Evolutionary conservation across 1,139 yeast genomes (phyloP).

Genomic region (Candida neerlandica): DNA sequence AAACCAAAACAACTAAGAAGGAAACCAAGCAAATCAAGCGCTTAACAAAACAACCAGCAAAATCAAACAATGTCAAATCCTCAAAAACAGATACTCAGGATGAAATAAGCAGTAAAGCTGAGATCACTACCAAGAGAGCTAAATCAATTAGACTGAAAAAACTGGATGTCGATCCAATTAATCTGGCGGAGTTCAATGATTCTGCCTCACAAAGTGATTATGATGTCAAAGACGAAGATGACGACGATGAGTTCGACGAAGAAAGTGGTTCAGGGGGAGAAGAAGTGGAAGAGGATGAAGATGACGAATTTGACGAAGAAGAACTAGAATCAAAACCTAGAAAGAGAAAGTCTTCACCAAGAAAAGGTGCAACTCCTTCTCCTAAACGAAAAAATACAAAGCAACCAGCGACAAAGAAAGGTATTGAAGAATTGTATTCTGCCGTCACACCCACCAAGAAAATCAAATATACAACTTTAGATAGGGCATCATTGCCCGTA

Average conservation of each 20-base stretch:
- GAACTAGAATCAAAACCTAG: constrained; percentile 1
- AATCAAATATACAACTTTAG: constrained; percentile 14
- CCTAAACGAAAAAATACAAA: constrained; percentile 8
- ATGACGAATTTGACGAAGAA: background rate
- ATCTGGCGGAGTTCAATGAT: background rate
- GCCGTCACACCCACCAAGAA: constrained; percentile 16
- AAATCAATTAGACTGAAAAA: too few species aligned
- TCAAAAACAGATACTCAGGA: too few species aligned
- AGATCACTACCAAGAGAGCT: too few species aligned
- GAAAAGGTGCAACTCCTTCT: constrained; percentile 9
- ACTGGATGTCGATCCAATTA: too few species aligned
- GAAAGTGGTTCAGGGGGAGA: constrained; percentile 1
- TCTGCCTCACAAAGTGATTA: constrained; percentile 1
- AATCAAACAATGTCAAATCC: too few species aligned
- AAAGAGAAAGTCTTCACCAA: constrained; percentile 2
- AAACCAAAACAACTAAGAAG: too few species aligned
- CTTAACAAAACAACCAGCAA: too few species aligned
- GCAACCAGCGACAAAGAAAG: constrained; percentile 3
- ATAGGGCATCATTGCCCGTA: constrained; percentile 19
- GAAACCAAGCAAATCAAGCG: too few species aligned
- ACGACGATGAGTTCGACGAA: background rate
- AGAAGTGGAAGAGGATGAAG: constrained; percentile 2
- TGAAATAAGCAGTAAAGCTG: too few species aligned
- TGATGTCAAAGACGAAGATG: background rate
- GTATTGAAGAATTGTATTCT: constrained; percentile 14